These are phyloP conservation scores for Tricholoma furcatifolium DNA, from an alignment of 768 basidiomycete species.

Conservation along the genomic window DNA sequence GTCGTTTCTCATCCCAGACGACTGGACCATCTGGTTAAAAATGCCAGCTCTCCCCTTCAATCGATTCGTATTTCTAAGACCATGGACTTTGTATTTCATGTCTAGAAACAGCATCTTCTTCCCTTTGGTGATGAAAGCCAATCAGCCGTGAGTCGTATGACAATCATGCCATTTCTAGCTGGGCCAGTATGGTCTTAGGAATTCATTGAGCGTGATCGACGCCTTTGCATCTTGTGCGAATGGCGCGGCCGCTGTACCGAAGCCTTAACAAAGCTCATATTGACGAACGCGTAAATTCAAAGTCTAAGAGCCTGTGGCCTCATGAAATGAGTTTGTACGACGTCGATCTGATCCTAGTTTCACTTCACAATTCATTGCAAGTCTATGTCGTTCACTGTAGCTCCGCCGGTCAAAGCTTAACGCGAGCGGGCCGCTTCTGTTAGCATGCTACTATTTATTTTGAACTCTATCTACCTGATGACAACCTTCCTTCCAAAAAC, in stretches of 20 bases:
- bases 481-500: too few species aligned
- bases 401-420: background rate
- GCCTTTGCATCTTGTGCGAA: slow-evolving; percentile 3
- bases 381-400: background rate
- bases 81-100: too few species aligned
- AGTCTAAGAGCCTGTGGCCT: background rate
- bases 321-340: slow-evolving; percentile 1
- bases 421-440: background rate
- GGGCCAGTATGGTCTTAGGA: background rate
- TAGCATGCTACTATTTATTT: background rate
- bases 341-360: background rate
- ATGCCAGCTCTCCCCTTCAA: background rate
- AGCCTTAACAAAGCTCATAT: background rate
- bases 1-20: slow-evolving; percentile 46
- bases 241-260: background rate
- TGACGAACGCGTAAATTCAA: background rate
- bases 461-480: too few species aligned
- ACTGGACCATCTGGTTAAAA: slow-evolving; percentile 1
- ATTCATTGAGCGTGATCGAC: background rate
- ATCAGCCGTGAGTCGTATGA: background rate
- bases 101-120: background rate
- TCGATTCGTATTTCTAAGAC: background rate
- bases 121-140: background rate
- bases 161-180: too few species aligned
- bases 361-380: background rate